Evolutionary conservation across 805 yeast species (phyloP).

Genomic region (Barnettozyma vustinii): DNA sequence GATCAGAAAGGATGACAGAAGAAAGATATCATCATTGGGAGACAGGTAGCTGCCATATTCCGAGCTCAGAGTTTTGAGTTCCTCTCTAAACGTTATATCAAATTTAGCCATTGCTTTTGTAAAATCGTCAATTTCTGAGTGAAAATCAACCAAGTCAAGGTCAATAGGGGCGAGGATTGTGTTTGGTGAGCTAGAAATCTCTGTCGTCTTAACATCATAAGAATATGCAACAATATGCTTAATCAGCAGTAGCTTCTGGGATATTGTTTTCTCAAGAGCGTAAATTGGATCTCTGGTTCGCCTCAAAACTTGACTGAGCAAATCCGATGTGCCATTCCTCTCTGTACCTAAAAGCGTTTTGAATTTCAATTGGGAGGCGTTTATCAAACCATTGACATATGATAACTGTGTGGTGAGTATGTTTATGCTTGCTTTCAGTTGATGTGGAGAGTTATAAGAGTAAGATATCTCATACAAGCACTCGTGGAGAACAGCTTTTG

Average conservation of each 20-base stretch:
- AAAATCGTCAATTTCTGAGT: conserved; percentile 21
- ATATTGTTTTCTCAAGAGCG: conserved; percentile 29
- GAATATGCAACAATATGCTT: conserved; percentile 32
- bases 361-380: conserved; percentile 43
- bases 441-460: conserved; percentile 40
- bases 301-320: conserved; percentile 27
- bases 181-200: conserved; percentile 7
- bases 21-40: conserved; percentile 46
- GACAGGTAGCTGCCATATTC: conserved; percentile 28
- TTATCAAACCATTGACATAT: conserved; percentile 37
- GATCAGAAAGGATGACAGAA: conserved; percentile 44
- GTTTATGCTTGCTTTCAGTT: conserved; percentile 31
- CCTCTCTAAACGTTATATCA: conserved; percentile 30
- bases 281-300: conserved; percentile 29
- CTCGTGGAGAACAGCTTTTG: conserved; percentile 38
- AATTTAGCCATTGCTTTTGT: conserved; percentile 29
- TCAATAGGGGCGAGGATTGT: conserved; percentile 18
- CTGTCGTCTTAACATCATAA: conserved; percentile 32
- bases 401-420: conserved; percentile 29
- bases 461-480: conserved; percentile 45
- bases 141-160: conserved; percentile 22
- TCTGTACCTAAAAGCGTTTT: conserved; percentile 24
- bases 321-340: conserved; percentile 27
- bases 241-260: conserved; percentile 29
- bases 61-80: conserved; percentile 26